Conservation (phyloP, 2,329 filamentous ascomycete species). For the Scedosporium boydii region DNA sequence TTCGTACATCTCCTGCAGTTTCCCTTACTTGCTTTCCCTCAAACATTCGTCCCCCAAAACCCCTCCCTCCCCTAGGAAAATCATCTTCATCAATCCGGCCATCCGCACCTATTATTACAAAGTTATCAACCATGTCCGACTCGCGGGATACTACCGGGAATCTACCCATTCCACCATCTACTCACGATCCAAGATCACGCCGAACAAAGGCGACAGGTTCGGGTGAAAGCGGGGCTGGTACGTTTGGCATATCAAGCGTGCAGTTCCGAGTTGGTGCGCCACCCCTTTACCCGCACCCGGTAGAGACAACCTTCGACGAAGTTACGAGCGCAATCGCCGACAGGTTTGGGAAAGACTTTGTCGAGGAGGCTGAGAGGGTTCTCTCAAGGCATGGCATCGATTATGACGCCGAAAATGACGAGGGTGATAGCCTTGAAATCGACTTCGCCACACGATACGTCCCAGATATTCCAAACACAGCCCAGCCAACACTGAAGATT, state of each 20-base stretch:
- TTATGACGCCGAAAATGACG: not conserved
- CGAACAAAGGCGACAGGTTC: too few relatives aligned
- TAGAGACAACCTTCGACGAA: not conserved
- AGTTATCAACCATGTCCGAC: too few relatives aligned
- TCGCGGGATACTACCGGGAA: too few relatives aligned
- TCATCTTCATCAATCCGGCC: too few relatives aligned
- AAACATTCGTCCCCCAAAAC: too few relatives aligned
- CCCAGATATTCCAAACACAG: not conserved
- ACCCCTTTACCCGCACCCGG: not conserved
- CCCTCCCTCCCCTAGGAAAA: too few relatives aligned
- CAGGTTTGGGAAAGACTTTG: not conserved
- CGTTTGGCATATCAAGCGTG: not conserved
- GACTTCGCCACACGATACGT: not conserved
- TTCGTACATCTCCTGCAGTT: too few relatives aligned
- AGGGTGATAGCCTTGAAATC: not conserved
- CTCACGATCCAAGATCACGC: too few relatives aligned
- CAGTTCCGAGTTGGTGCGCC: not conserved
- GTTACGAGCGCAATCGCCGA: not conserved
- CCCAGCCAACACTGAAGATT: not conserved
- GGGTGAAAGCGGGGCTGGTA: not conserved
- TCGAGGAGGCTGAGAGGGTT: not conserved
- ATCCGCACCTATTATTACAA: too few relatives aligned
- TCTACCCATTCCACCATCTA: too few relatives aligned
- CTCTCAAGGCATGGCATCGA: not conserved
- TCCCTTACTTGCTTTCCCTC: too few relatives aligned